Evolutionary conservation across 257 asterid genomes (phyloP).

Genomic region (Fraxinus excelsior): DNA sequence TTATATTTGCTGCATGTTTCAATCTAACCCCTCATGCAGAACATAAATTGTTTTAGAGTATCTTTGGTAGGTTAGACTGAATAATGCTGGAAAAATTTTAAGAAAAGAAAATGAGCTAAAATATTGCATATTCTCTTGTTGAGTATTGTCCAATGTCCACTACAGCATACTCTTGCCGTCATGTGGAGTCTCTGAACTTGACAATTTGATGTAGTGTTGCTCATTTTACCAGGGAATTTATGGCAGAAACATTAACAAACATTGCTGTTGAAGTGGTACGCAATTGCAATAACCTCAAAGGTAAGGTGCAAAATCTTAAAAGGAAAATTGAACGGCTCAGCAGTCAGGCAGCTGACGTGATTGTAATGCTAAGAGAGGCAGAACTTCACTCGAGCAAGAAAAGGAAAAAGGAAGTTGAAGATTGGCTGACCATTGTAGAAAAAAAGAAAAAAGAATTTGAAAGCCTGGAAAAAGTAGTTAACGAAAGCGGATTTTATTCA

Average conservation of each 20-base stretch:
- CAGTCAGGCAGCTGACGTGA: conserved; percentile 25
- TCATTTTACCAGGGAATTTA: conserved; percentile 12
- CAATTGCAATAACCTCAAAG: conserved; percentile 18
- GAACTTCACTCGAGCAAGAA: conserved; percentile 20
- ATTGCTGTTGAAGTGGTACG: conserved; percentile 20
- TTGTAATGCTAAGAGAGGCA: conserved; percentile 20
- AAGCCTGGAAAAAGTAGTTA: conserved; percentile 19
- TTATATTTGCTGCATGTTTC: too few relatives aligned
- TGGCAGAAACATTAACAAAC: conserved; percentile 25
- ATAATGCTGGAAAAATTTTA: too few relatives aligned
- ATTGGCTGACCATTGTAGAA: conserved; percentile 17
- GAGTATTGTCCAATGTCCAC: too few relatives aligned
- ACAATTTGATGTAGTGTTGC: background rate
- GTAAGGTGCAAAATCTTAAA: conserved; percentile 16
- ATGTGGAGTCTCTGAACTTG: background rate
- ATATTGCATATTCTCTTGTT: background rate
- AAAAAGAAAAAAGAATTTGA: conserved; percentile 16
- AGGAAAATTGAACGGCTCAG: conserved; percentile 14
- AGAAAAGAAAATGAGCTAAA: too few relatives aligned
- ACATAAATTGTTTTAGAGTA: too few relatives aligned
- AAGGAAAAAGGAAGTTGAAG: conserved; percentile 31
- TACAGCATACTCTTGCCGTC: background rate
- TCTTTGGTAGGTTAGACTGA: too few relatives aligned
- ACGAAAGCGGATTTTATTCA: conserved; percentile 22
- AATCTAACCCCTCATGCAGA: too few relatives aligned